Conservation (phyloP, 768 basidiomycete genomes). For the Zangia roseola region DNA sequence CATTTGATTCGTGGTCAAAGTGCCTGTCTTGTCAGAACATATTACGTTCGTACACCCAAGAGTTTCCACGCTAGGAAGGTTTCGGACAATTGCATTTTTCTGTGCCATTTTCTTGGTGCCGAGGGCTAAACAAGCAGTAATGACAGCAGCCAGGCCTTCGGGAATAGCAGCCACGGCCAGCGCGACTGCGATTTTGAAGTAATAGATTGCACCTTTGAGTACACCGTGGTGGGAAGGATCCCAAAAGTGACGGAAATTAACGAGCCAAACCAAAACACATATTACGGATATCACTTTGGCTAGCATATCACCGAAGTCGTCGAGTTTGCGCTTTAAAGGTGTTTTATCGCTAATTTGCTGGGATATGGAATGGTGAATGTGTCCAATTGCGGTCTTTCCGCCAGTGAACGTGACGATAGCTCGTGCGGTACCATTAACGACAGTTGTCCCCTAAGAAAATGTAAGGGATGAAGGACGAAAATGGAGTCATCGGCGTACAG, state of each 20-base stretch:
- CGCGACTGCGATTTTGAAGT: slow-evolving; percentile 99
- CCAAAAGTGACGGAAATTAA: slow-evolving; percentile 95
- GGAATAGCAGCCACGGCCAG: slow-evolving; percentile 99
- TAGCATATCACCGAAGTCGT: slow-evolving; percentile 97
- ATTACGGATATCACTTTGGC: slow-evolving; percentile 98
- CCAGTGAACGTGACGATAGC: slow-evolving; percentile 91
- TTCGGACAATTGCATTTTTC: slow-evolving; percentile 96
- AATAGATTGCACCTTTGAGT: slow-evolving; percentile 94
- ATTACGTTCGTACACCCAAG: slow-evolving; percentile 98
- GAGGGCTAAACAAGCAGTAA: slow-evolving; percentile 93
- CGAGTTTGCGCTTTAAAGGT: slow-evolving; percentile 93
- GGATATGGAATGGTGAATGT: slow-evolving; percentile 96
- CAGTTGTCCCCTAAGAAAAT: slow-evolving; percentile 76
- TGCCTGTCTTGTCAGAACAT: slow-evolving; percentile 98
- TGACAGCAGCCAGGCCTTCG: slow-evolving; percentile 97
- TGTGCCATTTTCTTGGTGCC: slow-evolving; percentile 99
- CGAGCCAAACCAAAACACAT: slow-evolving; percentile 96
- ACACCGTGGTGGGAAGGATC: slow-evolving; percentile 91
- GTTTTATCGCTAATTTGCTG: slow-evolving; percentile 95
- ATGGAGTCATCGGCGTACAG: slow-evolving; percentile 44
- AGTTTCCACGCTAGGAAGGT: slow-evolving; percentile 95
- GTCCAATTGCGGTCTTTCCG: slow-evolving; percentile 85
- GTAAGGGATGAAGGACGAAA: slow-evolving; percentile 1
- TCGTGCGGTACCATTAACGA: slow-evolving; percentile 88
- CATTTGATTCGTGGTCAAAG: slow-evolving; percentile 97